Evolutionary conservation across 805 yeast genomes (phyloP).

Genomic region (Wickerhamiella domercqiae): DNA sequence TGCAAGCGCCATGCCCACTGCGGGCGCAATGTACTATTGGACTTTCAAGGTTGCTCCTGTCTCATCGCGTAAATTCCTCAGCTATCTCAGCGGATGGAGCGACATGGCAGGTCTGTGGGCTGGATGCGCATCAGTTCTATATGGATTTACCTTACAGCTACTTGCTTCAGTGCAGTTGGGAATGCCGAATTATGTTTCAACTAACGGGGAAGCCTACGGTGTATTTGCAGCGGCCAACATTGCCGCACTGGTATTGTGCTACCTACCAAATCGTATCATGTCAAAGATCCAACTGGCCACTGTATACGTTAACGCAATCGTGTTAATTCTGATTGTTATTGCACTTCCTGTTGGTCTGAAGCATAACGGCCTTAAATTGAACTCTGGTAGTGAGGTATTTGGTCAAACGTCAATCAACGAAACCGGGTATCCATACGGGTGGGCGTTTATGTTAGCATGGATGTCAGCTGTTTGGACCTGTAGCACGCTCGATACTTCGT

Average conservation of each 20-base stretch:
- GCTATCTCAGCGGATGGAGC: constrained; percentile 48
- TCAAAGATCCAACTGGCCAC: constrained; percentile 45
- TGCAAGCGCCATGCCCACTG: constrained; percentile 49
- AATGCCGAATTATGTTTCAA: constrained; percentile 30
- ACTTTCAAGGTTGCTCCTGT: constrained; percentile 50
- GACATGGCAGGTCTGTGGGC: constrained; percentile 40
- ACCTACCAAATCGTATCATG: constrained; percentile 39
- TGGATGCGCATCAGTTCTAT: constrained; percentile 46
- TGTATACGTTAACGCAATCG: constrained; percentile 34
- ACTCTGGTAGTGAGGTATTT: constrained; percentile 37
- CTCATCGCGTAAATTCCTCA: constrained; percentile 33
- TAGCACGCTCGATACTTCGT: constrained; percentile 56
- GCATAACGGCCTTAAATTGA: constrained; percentile 23
- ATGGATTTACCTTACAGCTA: constrained; percentile 1
- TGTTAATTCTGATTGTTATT: constrained; percentile 39
- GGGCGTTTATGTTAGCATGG: constrained; percentile 37
- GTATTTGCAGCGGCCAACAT: constrained; percentile 46
- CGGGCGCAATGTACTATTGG: constrained; percentile 60
- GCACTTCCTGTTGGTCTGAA: constrained; percentile 42
- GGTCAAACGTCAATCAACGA: constrained; percentile 36
- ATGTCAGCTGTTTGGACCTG: constrained; percentile 30
- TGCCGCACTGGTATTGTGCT: constrained; percentile 36
- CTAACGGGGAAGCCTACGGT: constrained; percentile 43
- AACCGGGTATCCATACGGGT: constrained; percentile 48
- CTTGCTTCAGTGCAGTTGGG: neutral